phyloP scores from a whole-genome alignment of 495 filamentous ascomycete species.

The Podospora bellae-mahoneyi region DNA sequence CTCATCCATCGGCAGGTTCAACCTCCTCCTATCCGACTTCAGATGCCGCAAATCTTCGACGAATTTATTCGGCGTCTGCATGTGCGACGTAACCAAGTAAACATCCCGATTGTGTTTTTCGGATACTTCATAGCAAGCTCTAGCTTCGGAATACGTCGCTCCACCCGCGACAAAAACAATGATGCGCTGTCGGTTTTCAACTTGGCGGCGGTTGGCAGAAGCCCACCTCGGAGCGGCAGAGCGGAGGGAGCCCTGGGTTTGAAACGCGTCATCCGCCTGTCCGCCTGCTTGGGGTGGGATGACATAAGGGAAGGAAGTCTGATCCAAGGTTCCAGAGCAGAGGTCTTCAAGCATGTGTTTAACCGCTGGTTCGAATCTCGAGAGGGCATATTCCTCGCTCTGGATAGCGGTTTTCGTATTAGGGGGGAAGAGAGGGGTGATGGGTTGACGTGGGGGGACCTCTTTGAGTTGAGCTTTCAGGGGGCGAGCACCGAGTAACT shows the following conservation, averaged over 20 bases:
- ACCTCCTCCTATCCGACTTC: slow-evolving; percentile 63
- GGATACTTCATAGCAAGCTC: slow-evolving; percentile 85
- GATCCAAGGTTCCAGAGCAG: slow-evolving; percentile 61
- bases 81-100: slow-evolving; percentile 88
- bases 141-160: slow-evolving; percentile 84
- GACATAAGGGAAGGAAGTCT: slow-evolving; percentile 73
- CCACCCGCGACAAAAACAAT: slow-evolving; percentile 96
- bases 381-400: slow-evolving; percentile 61
- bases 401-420: slow-evolving; percentile 53
- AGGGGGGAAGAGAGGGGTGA: slow-evolving; percentile 63
- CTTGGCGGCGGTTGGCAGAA: slow-evolving; percentile 65
- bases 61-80: slow-evolving; percentile 78
- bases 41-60: slow-evolving; percentile 78
- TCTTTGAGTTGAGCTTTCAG: slow-evolving; percentile 71
- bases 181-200: slow-evolving; percentile 83
- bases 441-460: slow-evolving; percentile 49
- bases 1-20: slow-evolving; percentile 77
- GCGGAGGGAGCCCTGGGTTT: slow-evolving; percentile 71
- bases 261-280: slow-evolving; percentile 51
- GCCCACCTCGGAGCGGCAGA: slow-evolving; percentile 93
- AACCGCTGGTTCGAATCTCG: slow-evolving; percentile 67
- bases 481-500: slow-evolving; percentile 73
- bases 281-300: slow-evolving; percentile 58
- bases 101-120: slow-evolving; percentile 68
- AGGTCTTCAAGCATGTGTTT: slow-evolving; percentile 79